Evolutionary conservation across 2,329 filamentous ascomycete species (phyloP), one percentile per base, ranked within the genome.

Genomic region (Fragosphaeria purpurea): DNA sequence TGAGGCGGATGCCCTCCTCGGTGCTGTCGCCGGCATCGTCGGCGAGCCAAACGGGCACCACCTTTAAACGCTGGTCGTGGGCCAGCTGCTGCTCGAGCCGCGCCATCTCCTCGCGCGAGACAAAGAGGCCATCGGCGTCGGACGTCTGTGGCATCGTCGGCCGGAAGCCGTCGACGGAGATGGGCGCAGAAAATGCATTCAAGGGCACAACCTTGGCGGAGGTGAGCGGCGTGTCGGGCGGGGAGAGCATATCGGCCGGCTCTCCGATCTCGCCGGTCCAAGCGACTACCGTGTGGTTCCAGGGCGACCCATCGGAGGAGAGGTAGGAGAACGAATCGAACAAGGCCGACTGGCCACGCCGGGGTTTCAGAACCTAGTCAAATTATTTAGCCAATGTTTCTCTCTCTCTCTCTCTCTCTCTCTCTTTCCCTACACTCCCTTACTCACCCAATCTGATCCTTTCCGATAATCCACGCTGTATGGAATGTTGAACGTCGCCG

Each of bases 301-400:
- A 97, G 22, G 85, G 82, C 2, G 85, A 83, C 42, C 85, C 77
- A 50, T 85, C 75, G n/a, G 89, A 94, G 4, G 89, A 87, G 43
- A 97, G 80, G 67, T 94, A 84, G 50, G 84, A 80, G 62, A 97
- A 89, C 8, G 89, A 90, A 65, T 96, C 89, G 68, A 94, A 94
- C 37, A 97, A 77, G 12, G 91, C 89, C 10, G 91, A 96, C 52
- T 90, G 91, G 50, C 91, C 91, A 54, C 85, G 85, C 32, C 90
- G 86, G 54, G 82, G 74, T 59, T 80, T 81, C 50, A 96, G 71
- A 62, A 86, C 80, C 87, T 91, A 56, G 31, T 2, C 52, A 55
- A 22, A 22, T 56, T 59, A 56, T 58, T 61, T 51, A 62, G 57
- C 12, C 51, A 22, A 48, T 12, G 9, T 6, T 31, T 31, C 13